Evolutionary conservation across 805 yeast genomes (phyloP).

Genomic region (Lipomyces starkeyi): DNA sequence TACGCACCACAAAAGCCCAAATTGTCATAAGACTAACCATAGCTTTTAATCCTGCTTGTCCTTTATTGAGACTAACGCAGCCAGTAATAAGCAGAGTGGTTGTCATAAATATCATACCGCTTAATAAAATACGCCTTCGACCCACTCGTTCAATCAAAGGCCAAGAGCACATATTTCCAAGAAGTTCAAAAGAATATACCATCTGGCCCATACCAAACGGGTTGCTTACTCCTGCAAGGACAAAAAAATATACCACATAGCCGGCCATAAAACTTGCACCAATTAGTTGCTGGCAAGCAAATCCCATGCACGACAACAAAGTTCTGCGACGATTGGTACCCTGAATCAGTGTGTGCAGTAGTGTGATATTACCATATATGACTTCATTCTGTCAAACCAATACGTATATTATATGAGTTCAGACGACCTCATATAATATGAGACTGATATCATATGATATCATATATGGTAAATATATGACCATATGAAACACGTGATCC

Average conservation of each 20-base stretch:
- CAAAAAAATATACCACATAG: constrained; percentile 26
- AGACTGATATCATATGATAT: too few species aligned
- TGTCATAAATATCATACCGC: constrained; percentile 48
- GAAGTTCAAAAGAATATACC: neutral
- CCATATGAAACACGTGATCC: too few species aligned
- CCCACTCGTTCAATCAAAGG: constrained; percentile 7
- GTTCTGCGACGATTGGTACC: neutral
- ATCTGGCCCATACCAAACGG: neutral
- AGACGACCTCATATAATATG: too few species aligned
- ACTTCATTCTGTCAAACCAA: too few species aligned
- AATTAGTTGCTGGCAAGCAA: neutral
- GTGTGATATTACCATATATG: too few species aligned
- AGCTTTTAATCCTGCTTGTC: constrained; percentile 43
- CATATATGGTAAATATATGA: too few species aligned
- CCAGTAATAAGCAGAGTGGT: constrained; percentile 46
- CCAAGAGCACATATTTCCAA: constrained; percentile 13
- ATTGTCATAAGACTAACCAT: constrained; percentile 43
- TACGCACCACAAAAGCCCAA: neutral
- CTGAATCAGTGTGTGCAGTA: too few species aligned
- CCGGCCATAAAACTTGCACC: constrained; percentile 19
- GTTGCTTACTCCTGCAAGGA: constrained; percentile 54
- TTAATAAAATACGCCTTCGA: constrained; percentile 45
- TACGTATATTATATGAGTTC: too few species aligned
- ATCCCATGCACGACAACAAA: neutral
- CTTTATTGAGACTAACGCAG: constrained; percentile 40